Evolutionary conservation across 176 grass and related monocot genomes (phyloP).

Genomic region (Cenchrus fungigraminus): DNA sequence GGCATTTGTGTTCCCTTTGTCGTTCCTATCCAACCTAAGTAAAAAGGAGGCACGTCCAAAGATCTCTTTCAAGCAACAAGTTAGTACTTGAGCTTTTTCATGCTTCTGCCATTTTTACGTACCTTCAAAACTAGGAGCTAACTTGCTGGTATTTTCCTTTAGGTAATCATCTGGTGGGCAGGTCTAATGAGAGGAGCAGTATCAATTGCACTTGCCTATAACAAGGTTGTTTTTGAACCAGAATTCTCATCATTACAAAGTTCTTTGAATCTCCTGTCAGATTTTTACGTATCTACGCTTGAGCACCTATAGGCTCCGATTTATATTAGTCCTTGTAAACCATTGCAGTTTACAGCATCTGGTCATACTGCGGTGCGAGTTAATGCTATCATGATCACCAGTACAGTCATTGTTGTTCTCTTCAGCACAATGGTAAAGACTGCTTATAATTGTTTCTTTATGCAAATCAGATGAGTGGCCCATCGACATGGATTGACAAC

Average conservation of each 20-base stretch:
- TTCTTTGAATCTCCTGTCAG: slow-evolving; percentile 11
- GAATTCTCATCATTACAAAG: slow-evolving; percentile 22
- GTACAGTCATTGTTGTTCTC: slow-evolving; percentile 95
- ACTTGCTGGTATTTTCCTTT: slow-evolving; percentile 36
- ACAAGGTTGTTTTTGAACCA: slow-evolving; percentile 67
- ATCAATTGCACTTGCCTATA: slow-evolving; percentile 99
- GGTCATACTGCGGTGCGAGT: slow-evolving; percentile 63
- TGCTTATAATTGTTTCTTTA: slow-evolving; percentile 23
- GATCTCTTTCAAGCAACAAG: slow-evolving; percentile 90
- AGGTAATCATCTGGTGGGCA: slow-evolving; percentile 95
- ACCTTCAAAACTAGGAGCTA: slow-evolving; percentile 23
- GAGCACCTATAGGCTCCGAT: slow-evolving; percentile 30
- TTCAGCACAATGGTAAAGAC: slow-evolving; percentile 95
- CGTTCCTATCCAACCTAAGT: slow-evolving; percentile 77
- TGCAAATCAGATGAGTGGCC: neutral
- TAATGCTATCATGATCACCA: slow-evolving; percentile 92
- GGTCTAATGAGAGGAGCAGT: slow-evolving; percentile 99
- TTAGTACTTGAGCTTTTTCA: slow-evolving; percentile 43
- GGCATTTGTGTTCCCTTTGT: slow-evolving; percentile 87
- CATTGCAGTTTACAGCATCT: slow-evolving; percentile 74
- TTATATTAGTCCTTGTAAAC: slow-evolving; percentile 22
- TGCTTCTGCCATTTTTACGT: slow-evolving; percentile 13
- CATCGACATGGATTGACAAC: neutral
- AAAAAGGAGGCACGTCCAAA: slow-evolving; percentile 65
- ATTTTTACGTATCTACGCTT: slow-evolving; percentile 19